A percentile compares a stretch with the other conserved stretches of the same genome.
phyloP scores from a whole-genome alignment of 1,139 yeast species.

The Chernovozyma sophiae-reginae region DNA sequence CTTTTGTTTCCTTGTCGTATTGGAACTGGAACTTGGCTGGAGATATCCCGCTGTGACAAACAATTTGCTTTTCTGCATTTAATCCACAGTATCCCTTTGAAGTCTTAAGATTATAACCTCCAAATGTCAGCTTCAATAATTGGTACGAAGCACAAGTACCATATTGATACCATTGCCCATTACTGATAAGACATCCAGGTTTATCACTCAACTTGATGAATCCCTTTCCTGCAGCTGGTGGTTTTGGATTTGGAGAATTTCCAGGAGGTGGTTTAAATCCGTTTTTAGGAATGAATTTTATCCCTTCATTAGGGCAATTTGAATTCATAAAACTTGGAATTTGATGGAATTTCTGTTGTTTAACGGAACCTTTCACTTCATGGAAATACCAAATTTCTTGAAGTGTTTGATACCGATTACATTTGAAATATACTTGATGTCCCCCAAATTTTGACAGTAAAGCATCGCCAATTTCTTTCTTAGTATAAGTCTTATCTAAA shows the following conservation, averaged over 20 bases:
- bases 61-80: conserved; percentile 25
- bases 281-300: conserved; percentile 73
- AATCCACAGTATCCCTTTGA: conserved; percentile 75
- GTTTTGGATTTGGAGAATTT: conserved; percentile 21
- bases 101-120: conserved; percentile 65
- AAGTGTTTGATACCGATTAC: conserved; percentile 63
- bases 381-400: conserved; percentile 92
- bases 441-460: conserved; percentile 56
- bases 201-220: conserved; percentile 51
- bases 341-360: conserved; percentile 59
- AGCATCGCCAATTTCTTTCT: conserved; percentile 61
- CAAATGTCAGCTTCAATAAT: conserved; percentile 51
- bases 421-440: conserved; percentile 62
- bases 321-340: conserved; percentile 55
- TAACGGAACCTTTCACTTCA: conserved; percentile 70
- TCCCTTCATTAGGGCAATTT: conserved; percentile 68
- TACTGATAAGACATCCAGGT: conserved; percentile 75
- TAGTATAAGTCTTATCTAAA: conserved; percentile 55
- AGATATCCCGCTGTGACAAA: conserved; percentile 28
- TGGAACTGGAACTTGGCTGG: conserved; percentile 49
- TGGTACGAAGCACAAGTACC: conserved; percentile 86
- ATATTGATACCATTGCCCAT: conserved; percentile 76
- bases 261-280: conserved; percentile 27
- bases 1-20: conserved; percentile 41
- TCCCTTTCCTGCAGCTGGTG: conserved; percentile 30